phyloP scores from a whole-genome alignment of 306 rosid genomes.

The Rosa persica region DNA sequence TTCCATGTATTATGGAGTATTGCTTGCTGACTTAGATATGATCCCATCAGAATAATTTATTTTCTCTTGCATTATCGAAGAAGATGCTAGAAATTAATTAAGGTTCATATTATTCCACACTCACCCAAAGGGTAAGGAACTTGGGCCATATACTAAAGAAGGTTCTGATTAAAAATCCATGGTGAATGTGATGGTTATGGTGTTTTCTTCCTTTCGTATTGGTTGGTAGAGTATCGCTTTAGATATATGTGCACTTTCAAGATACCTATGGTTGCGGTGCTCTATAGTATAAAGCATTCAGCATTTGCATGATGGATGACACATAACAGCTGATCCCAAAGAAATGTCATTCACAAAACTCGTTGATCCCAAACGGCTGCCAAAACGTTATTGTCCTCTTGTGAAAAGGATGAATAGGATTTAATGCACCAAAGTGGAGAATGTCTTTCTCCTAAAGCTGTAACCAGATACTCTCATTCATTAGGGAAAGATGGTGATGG shows the following conservation, averaged over 20 bases:
- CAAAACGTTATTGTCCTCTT: not conserved
- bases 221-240: not conserved
- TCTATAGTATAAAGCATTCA: not conserved
- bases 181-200: not conserved
- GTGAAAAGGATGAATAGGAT: not conserved
- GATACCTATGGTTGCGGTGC: conserved; percentile 10
- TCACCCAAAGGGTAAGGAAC: conserved; percentile 26
- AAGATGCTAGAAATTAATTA: conserved; percentile 25
- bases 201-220: not conserved
- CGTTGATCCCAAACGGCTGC: not conserved
- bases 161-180: conserved; percentile 2
- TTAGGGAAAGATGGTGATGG: not conserved
- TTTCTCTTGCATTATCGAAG: conserved; percentile 6
- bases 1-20: not conserved
- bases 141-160: conserved; percentile 14
- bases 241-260: not conserved
- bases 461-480: not conserved
- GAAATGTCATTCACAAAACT: not conserved
- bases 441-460: conserved; percentile 9
- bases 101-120: conserved; percentile 23
- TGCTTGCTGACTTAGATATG: conserved; percentile 4
- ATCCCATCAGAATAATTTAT: not conserved
- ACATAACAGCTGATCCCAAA: not conserved
- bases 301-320: not conserved
- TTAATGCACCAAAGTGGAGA: not conserved